Evolutionary conservation across 164 flowering plant species (phyloP), one percentile per base, ranked within the genome.

Genomic region (Vitis cinerea): DNA sequence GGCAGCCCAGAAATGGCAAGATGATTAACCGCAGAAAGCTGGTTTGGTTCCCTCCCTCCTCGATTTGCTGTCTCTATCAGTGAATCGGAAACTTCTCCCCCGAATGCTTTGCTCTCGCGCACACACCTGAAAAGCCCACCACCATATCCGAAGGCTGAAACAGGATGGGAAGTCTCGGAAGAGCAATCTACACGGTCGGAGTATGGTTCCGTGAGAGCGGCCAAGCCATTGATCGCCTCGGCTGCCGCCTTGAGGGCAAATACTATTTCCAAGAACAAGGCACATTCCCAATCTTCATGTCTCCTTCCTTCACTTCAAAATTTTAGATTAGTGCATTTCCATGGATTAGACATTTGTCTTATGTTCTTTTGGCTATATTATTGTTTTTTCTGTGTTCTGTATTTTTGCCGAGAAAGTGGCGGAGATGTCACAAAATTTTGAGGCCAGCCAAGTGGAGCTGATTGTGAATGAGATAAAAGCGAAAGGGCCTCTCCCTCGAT

Each of bases 161-260:
- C 1, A 23, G 27, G 56, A 89, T 89, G 94, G 91, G 91, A 31
- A 87, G 85, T 13, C 53, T 89, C 56, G 91, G 94, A 31, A 87
- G 70, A 73, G 96, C 91, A 62, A 75, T 88, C 79, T 90, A 88
- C 86, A 81, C 84, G 69, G 90, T 90, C 19, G 91, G 90, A 62
- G 86, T 88, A 82, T 90, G 93, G 93, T 84, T 90, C 84, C 84
- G 96, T 6, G 93, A 90, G 71, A 88, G 89, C 50, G 93, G 92
- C 47, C 93, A 87, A 75, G 95, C 95, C 63, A 70, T 88, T 37
- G 95, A 90, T 85, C 95, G 93, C 65, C 86, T 90, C 65, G 95
- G 93, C 49, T 75, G 83, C 69, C 92, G 95, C 72, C 88, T 90
- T 65, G 93, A 88, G 67, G 95, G 95, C 65, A 88, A 81, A 72